phyloP scores from a whole-genome alignment of 2,329 filamentous ascomycete genomes.

The Alternaria atra region DNA sequence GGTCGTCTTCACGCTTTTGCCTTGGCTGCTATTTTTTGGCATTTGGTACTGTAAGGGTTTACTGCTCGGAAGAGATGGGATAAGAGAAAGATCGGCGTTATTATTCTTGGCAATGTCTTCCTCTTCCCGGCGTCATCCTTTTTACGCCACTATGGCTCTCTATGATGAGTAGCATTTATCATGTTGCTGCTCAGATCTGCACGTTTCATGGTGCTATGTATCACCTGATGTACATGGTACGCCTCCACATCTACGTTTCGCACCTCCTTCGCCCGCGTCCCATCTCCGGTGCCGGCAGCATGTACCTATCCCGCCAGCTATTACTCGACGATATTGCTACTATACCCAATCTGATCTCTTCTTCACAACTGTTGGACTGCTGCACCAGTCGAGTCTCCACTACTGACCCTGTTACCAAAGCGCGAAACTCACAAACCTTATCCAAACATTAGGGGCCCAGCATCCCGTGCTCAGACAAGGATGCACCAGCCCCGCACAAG shows the following conservation, averaged over 20 bases:
- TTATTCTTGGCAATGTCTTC: conserved; percentile 4
- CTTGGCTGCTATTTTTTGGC: background rate
- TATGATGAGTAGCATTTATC: conserved; percentile 8
- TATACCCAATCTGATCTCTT: conserved; percentile 22
- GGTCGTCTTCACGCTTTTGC: conserved; percentile 15
- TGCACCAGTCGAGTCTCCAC: conserved; percentile 4
- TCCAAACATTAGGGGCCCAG: conserved; percentile 6
- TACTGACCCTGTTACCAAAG: conserved; percentile 9
- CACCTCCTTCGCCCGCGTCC: conserved; percentile 4
- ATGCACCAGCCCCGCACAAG: conserved; percentile 12
- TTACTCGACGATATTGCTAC: conserved; percentile 9
- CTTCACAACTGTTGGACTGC: conserved; percentile 8
- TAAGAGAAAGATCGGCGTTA: conserved; percentile 20
- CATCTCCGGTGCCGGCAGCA: conserved; percentile 6
- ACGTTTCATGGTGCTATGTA: conserved; percentile 19
- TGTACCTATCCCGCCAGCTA: conserved; percentile 12
- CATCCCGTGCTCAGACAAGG: conserved; percentile 12
- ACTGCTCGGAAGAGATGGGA: conserved; percentile 12
- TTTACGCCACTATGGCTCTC: background rate
- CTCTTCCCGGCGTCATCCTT: conserved; percentile 1
- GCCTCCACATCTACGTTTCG: conserved; percentile 10
- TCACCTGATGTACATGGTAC: conserved; percentile 17
- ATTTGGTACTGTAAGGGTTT: conserved; percentile 1
- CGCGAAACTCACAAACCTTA: conserved; percentile 13
- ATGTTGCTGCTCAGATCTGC: conserved; percentile 2